Conservation (phyloP, 2,329 filamentous ascomycete species). For the Claviceps humidiphila region DNA sequence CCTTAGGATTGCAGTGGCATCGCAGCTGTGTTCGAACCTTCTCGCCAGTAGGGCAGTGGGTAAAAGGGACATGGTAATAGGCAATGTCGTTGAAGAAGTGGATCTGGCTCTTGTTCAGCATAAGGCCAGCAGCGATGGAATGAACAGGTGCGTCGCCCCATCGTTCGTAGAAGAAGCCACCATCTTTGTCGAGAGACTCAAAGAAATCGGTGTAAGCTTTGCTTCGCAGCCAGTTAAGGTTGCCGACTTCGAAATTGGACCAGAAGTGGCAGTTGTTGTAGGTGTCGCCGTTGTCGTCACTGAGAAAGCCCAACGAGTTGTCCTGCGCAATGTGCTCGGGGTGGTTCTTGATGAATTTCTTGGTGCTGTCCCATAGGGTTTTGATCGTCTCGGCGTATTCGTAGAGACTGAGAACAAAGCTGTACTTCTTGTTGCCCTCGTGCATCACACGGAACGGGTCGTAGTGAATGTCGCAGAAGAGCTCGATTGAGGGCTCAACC, state of each 20-base stretch:
- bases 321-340: constrained; percentile 75
- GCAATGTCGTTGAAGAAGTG: constrained; percentile 99
- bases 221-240: constrained; percentile 83
- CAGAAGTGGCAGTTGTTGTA: constrained; percentile 99
- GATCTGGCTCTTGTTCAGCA: constrained; percentile 84
- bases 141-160: constrained; percentile 98
- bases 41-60: constrained; percentile 89
- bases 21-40: constrained; percentile 70
- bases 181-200: constrained; percentile 71
- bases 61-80: constrained; percentile 96
- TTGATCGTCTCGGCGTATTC: constrained; percentile 96
- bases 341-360: constrained; percentile 83
- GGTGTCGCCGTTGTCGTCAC: constrained; percentile 76
- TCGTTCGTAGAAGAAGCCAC: constrained; percentile 97
- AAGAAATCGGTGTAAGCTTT: constrained; percentile 87
- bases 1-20: constrained; percentile 87
- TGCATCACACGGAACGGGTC: constrained; percentile 96
- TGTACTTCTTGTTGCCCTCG: constrained; percentile 96
- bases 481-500: constrained; percentile 90
- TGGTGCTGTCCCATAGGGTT: constrained; percentile 87
- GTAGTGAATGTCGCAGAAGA: constrained; percentile 91
- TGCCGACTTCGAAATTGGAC: constrained; percentile 98
- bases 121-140: constrained; percentile 81
- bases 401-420: constrained; percentile 87
- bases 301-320: constrained; percentile 85